These are phyloP conservation scores for Saccharomycopsis malanga DNA, from an alignment of 805 yeast genomes.

Conservation along the genomic window DNA sequence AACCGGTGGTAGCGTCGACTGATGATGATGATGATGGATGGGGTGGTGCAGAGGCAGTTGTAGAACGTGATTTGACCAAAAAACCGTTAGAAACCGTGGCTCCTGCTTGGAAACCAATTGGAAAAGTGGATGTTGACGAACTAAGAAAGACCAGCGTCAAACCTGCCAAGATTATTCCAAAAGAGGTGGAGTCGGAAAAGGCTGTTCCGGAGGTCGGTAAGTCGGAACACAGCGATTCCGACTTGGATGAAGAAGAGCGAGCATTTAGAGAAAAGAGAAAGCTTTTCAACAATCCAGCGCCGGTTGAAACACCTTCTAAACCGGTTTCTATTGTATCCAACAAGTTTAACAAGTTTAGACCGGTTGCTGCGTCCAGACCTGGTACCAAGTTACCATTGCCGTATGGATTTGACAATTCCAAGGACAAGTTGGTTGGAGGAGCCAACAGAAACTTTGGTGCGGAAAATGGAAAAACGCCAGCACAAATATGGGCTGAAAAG, in stretches of 20 bases:
- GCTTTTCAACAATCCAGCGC: conserved; percentile 13
- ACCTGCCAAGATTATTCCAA: conserved; percentile 24
- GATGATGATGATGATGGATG: conserved; percentile 35
- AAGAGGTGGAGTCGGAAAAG: conserved; percentile 22
- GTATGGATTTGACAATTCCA: conserved; percentile 9
- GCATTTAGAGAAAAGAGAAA: conserved; percentile 21
- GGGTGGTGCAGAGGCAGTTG: conserved; percentile 38
- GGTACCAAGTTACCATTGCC: conserved; percentile 16
- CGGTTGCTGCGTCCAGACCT: conserved; percentile 10
- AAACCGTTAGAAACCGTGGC: conserved; percentile 38
- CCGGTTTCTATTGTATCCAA: conserved; percentile 3
- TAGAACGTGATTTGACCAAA: conserved; percentile 43
- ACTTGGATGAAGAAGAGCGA: conserved; percentile 21
- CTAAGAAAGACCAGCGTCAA: conserved; percentile 39
- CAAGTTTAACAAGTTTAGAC: too few relatives aligned
- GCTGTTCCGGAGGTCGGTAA: conserved; percentile 22
- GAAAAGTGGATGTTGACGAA: conserved; percentile 48
- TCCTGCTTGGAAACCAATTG: conserved; percentile 54
- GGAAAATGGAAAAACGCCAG: conserved; percentile 81
- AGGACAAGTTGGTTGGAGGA: conserved; percentile 48
- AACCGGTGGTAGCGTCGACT: conserved; percentile 20
- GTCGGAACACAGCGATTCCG: conserved; percentile 9
- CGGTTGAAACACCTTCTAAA: conserved; percentile 7
- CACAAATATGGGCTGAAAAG: conserved; percentile 92
- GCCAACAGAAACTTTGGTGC: conserved; percentile 51